A percentile compares a stretch with the other conserved stretches of the same genome.
These are phyloP conservation scores for Paraurostyla sp. DNA, from an alignment of 73 alveolate species.

Conservation along the genomic window DNA sequence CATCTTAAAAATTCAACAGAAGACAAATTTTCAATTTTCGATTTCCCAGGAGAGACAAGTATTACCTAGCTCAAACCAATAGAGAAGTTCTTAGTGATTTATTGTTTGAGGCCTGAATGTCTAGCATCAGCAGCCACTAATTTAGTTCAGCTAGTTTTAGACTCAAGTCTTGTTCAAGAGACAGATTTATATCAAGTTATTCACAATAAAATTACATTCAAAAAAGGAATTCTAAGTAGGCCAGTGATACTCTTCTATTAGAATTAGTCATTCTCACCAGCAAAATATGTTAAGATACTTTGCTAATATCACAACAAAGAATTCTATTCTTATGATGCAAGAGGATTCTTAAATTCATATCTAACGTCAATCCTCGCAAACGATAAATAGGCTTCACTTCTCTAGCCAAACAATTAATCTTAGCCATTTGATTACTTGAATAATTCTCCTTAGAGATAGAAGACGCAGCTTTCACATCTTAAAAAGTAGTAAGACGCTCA, in stretches of 20 bases:
- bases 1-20: background rate
- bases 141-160: background rate
- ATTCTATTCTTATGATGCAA: background rate
- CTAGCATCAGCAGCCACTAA: background rate
- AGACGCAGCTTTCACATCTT: background rate
- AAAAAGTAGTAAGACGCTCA: background rate
- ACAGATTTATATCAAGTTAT: background rate
- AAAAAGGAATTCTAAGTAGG: background rate
- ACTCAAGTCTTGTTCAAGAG: background rate
- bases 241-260: background rate
- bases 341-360: background rate
- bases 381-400: too few species aligned
- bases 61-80: background rate
- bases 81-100: background rate
- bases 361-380: background rate
- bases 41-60: slow-evolving; percentile 24
- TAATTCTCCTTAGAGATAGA: background rate
- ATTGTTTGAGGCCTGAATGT: background rate
- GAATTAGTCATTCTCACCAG: background rate
- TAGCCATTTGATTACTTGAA: too few species aligned
- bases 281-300: background rate
- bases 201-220: background rate
- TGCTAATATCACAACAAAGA: background rate
- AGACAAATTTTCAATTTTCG: background rate
- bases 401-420: too few species aligned